Conservation (phyloP, 2,329 filamentous ascomycete species). For the Albifimbria verrucaria region DNA sequence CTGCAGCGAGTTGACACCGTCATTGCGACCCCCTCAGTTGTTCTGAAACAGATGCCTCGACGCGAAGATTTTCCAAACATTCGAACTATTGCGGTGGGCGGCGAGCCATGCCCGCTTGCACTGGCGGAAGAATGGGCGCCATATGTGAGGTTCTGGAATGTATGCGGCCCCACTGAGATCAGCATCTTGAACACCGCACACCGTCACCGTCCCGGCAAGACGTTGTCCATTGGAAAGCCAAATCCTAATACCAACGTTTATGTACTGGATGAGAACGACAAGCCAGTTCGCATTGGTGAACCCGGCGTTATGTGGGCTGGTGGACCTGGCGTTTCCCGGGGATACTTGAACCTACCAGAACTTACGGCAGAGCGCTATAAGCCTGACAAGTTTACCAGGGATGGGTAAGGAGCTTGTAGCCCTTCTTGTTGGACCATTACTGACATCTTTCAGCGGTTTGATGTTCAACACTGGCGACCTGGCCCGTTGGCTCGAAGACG, state of each 20-base stretch:
- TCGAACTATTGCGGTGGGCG: slow-evolving; percentile 8
- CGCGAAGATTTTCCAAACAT: slow-evolving; percentile 31
- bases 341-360: slow-evolving; percentile 46
- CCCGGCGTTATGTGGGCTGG: slow-evolving; percentile 47
- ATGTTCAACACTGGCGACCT: slow-evolving; percentile 40
- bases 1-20: slow-evolving; percentile 15
- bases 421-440: slow-evolving; percentile 10
- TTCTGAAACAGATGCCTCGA: slow-evolving; percentile 33
- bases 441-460: neutral
- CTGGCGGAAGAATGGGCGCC: slow-evolving; percentile 11
- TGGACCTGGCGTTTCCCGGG: slow-evolving; percentile 42
- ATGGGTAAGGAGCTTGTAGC: slow-evolving; percentile 7
- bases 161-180: slow-evolving; percentile 29
- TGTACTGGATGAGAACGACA: slow-evolving; percentile 35
- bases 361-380: slow-evolving; percentile 41
- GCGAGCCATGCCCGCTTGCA: slow-evolving; percentile 8
- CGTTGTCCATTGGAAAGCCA: slow-evolving; percentile 43
- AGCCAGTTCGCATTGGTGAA: slow-evolving; percentile 36
- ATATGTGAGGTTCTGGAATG: slow-evolving; percentile 9
- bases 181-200: slow-evolving; percentile 49
- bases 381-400: slow-evolving; percentile 36
- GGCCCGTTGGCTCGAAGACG: slow-evolving; percentile 11
- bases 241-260: slow-evolving; percentile 49
- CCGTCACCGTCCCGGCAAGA: slow-evolving; percentile 33
- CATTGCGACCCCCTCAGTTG: slow-evolving; percentile 44